Evolutionary conservation across 202 grass and related monocot genomes (phyloP).

Genomic region (Schoenoplectus tabernaemontani): DNA sequence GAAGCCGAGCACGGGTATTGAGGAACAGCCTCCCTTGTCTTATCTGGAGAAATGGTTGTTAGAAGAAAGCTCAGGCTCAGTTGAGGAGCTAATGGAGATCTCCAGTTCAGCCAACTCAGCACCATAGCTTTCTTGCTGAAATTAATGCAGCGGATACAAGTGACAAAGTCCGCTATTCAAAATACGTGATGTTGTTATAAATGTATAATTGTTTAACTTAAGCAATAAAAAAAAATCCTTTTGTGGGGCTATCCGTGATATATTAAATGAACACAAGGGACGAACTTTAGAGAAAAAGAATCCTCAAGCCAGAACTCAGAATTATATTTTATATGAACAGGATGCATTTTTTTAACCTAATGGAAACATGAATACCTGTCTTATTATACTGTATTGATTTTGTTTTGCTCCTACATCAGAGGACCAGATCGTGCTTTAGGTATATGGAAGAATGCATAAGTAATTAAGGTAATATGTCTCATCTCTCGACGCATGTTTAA

Average conservation of each 20-base stretch:
- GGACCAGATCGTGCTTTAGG: too few relatives aligned
- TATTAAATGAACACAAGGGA: background rate
- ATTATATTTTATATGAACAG: background rate
- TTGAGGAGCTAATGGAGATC: slow-evolving; percentile 10
- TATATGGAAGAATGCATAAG: background rate
- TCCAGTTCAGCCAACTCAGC: background rate
- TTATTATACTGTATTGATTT: background rate
- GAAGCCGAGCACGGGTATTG: background rate
- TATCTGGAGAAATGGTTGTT: slow-evolving; percentile 23
- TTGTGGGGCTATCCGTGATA: background rate
- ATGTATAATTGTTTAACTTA: background rate
- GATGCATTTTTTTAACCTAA: background rate
- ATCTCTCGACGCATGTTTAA: too few relatives aligned
- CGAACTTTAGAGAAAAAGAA: background rate
- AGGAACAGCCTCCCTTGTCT: background rate
- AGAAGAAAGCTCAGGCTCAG: slow-evolving; percentile 18
- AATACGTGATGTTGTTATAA: background rate
- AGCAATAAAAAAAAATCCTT: background rate
- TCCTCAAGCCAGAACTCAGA: background rate
- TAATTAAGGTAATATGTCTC: too few relatives aligned
- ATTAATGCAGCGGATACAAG: background rate
- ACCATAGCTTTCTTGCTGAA: slow-evolving; percentile 1
- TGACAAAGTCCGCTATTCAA: background rate
- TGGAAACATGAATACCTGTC: background rate
- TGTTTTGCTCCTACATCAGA: background rate